phyloP scores from a whole-genome alignment of 176 grass and related monocot species.

The Coix lacrymajobi region DNA sequence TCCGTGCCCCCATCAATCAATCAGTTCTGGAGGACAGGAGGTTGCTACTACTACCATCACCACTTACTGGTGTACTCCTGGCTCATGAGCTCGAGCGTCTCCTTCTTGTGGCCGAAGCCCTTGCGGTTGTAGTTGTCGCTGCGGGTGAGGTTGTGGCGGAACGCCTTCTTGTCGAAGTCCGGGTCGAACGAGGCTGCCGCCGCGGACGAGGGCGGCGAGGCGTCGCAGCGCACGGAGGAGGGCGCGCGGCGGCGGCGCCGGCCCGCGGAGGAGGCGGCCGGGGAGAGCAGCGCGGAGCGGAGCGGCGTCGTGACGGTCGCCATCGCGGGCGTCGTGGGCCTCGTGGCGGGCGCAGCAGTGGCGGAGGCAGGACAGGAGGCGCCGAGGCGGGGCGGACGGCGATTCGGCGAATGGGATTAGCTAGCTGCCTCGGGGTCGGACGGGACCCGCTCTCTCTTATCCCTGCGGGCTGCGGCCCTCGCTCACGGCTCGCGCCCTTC shows the following conservation, averaged over 20 bases:
- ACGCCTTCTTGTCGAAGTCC: constrained; percentile 96
- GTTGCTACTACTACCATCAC: background rate
- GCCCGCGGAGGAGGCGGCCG: constrained; percentile 18
- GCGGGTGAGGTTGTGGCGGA: constrained; percentile 93
- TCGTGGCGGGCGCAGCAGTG: background rate
- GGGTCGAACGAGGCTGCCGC: constrained; percentile 42
- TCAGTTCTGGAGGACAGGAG: background rate
- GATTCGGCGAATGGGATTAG: background rate
- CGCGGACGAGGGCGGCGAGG: constrained; percentile 3
- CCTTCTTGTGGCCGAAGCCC: constrained; percentile 94
- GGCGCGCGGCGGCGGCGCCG: background rate
- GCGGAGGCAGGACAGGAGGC: background rate
- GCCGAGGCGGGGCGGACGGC: background rate
- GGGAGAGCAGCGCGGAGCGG: constrained; percentile 38
- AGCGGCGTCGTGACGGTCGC: constrained; percentile 59
- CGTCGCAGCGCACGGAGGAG: constrained; percentile 56
- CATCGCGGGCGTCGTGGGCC: constrained; percentile 22
- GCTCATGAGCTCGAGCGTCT: constrained; percentile 93
- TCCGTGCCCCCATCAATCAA: background rate
- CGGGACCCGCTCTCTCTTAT: background rate
- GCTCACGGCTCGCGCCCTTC: background rate
- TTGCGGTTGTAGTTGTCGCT: constrained; percentile 96
- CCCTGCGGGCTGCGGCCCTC: background rate
- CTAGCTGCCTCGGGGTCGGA: background rate
- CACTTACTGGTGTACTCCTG: constrained; percentile 85